Percentiles rank a stretch among this genome's conserved stretches.
phyloP scores from a whole-genome alignment of 306 rosid species.

The Vicia faba region DNA sequence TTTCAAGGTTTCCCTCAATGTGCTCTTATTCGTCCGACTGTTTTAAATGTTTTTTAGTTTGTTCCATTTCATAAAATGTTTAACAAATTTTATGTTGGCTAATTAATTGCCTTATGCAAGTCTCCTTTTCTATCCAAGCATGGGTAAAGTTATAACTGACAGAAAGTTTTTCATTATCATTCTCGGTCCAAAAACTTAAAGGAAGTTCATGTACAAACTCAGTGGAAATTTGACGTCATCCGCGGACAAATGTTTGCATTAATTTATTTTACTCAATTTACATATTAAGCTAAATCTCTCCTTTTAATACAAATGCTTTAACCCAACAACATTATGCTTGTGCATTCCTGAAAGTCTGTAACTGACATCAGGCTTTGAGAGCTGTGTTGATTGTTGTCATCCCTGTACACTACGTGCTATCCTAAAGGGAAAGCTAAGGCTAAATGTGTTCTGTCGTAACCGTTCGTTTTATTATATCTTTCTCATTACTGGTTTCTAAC shows the following conservation, averaged over 20 bases:
- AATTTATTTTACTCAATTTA: no score
- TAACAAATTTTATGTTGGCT: background rate
- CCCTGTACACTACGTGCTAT: background rate
- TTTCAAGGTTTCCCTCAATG: slow-evolving; percentile 4
- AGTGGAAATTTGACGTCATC: background rate
- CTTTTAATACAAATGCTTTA: slow-evolving; percentile 16
- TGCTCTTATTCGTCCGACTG: background rate
- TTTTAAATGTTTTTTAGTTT: slow-evolving; percentile 10
- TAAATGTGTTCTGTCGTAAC: background rate
- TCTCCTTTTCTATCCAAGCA: background rate
- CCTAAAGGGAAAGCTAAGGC: background rate
- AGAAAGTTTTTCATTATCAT: background rate
- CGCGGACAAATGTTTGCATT: background rate
- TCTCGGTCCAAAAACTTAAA: background rate
- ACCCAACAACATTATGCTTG: background rate
- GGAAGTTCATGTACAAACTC: no score
- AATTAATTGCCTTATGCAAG: slow-evolving; percentile 3
- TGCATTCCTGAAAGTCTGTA: background rate
- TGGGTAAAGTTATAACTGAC: slow-evolving; percentile 1
- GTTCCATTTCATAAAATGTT: slow-evolving; percentile 9
- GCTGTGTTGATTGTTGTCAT: slow-evolving; percentile 10
- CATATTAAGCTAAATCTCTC: background rate
- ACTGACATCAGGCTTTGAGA: background rate
- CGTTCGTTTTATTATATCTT: background rate
- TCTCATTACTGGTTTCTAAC: background rate